Evolutionary conservation across 1,284 basidiomycete genomes (phyloP).

Genomic region (Anthracocystis setariae): DNA sequence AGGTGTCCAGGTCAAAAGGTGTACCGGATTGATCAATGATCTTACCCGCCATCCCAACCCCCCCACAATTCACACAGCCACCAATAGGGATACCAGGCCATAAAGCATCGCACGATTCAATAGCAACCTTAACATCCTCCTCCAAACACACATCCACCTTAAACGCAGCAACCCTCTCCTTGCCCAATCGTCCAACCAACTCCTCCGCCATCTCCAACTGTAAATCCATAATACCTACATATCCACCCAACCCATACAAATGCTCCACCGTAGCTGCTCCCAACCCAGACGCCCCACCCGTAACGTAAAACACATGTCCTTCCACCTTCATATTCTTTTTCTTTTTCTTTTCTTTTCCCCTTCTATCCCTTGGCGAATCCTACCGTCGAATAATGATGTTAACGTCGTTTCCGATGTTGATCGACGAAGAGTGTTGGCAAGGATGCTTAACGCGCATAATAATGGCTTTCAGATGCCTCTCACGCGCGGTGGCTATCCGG

Average conservation of each 20-base stretch:
- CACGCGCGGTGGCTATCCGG: no score
- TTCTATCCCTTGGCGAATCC: no score
- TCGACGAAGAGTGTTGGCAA: no score
- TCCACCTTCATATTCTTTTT: constrained; percentile 56
- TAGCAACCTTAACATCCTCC: constrained; percentile 54
- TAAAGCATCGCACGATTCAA: constrained; percentile 43
- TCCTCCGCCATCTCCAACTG: constrained; percentile 32
- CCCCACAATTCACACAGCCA: constrained; percentile 67
- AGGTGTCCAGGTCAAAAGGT: constrained; percentile 65
- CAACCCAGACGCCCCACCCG: constrained; percentile 63
- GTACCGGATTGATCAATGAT: constrained; percentile 60
- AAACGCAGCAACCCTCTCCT: constrained; percentile 40
- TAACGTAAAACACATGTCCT: constrained; percentile 57
- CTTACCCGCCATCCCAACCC: constrained; percentile 67
- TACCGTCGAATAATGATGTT: no score
- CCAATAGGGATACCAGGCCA: constrained; percentile 58
- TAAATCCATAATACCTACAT: constrained; percentile 61
- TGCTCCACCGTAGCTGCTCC: constrained; percentile 58
- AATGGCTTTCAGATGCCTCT: no score
- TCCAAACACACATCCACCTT: constrained; percentile 64
- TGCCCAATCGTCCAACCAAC: constrained; percentile 19
- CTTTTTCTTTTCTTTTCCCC: no score
- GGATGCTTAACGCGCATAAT: no score
- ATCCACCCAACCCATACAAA: constrained; percentile 55
- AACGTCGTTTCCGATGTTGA: no score